A percentile compares a stretch with the other conserved stretches of the same genome.
phyloP scores from a whole-genome alignment of 495 filamentous ascomycete species.

The Cudoniella acicularis region DNA sequence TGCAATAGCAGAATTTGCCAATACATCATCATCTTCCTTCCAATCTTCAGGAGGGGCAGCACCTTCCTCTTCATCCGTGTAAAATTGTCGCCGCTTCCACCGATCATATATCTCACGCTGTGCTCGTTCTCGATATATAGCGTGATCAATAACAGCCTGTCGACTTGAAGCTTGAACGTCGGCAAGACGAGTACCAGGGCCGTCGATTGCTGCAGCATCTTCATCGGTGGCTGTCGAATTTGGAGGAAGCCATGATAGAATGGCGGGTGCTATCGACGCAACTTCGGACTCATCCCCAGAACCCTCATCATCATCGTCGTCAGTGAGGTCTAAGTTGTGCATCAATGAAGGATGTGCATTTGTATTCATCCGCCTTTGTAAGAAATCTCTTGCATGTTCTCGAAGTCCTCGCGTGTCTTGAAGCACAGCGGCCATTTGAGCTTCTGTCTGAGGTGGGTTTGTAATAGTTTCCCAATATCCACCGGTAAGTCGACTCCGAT shows the following conservation, averaged over 20 bases:
- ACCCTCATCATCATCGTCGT: slow-evolving; percentile 27
- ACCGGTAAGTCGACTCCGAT: not conserved
- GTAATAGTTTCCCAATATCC: slow-evolving; percentile 24
- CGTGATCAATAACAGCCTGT: slow-evolving; percentile 15
- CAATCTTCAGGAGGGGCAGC: slow-evolving; percentile 59
- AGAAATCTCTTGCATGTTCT: not conserved
- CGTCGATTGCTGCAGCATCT: slow-evolving; percentile 28
- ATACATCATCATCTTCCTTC: slow-evolving; percentile 58
- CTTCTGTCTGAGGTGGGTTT: slow-evolving; percentile 20
- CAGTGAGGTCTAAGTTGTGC: not conserved
- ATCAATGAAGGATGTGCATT: slow-evolving; percentile 4
- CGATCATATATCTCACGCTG: slow-evolving; percentile 61
- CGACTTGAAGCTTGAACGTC: slow-evolving; percentile 12
- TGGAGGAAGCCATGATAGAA: slow-evolving; percentile 17
- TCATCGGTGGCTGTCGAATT: slow-evolving; percentile 21
- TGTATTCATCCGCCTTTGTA: not conserved
- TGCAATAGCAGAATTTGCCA: slow-evolving; percentile 38
- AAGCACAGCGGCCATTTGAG: slow-evolving; percentile 7
- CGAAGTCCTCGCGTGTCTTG: slow-evolving; percentile 3
- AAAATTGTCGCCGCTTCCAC: slow-evolving; percentile 71
- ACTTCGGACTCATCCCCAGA: slow-evolving; percentile 28
- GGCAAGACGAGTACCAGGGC: slow-evolving; percentile 16
- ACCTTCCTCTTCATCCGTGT: slow-evolving; percentile 78
- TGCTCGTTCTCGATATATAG: slow-evolving; percentile 22
- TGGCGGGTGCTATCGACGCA: slow-evolving; percentile 8